A percentile compares a stretch with the other conserved stretches of the same genome.
Conservation (phyloP, 1,139 yeast species). For the Candida neerlandica region DNA sequence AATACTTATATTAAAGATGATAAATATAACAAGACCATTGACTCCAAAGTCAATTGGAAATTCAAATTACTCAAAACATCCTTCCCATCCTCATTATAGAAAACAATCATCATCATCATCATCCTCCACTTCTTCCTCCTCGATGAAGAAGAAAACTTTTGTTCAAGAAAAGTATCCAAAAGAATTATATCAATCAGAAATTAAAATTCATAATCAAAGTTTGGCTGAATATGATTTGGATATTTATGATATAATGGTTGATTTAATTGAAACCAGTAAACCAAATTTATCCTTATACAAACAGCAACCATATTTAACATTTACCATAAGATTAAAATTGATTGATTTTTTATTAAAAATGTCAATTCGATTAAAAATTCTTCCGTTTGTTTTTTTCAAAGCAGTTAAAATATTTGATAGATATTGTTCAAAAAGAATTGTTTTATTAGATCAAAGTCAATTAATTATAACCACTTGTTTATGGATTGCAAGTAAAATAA, state of each 20-base stretch:
- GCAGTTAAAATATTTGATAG: conserved; percentile 65
- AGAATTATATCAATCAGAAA: conserved; percentile 52
- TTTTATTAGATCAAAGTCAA: conserved; percentile 62
- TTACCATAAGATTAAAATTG: conserved; percentile 49
- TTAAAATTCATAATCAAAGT: conserved; percentile 46
- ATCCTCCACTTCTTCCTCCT: not conserved
- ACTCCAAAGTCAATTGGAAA: conserved; percentile 12
- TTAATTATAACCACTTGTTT: conserved; percentile 66
- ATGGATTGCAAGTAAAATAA: conserved; percentile 65
- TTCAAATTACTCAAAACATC: conserved; percentile 2
- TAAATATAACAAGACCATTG: conserved; percentile 10
- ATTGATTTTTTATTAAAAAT: conserved; percentile 61
- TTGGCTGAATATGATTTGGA: conserved; percentile 58
- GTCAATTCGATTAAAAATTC: conserved; percentile 58
- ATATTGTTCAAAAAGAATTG: conserved; percentile 65
- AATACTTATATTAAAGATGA: conserved; percentile 2
- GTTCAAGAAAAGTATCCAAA: conserved; percentile 49
- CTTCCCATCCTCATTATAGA: conserved; percentile 1
- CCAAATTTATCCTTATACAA: conserved; percentile 58
- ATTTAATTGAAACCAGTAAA: conserved; percentile 30
- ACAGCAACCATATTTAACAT: conserved; percentile 67
- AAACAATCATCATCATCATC: not conserved
- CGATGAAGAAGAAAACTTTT: conserved; percentile 21
- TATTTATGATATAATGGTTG: conserved; percentile 44
- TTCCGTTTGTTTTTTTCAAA: conserved; percentile 60